phyloP scores from a whole-genome alignment of 2,329 filamentous ascomycete genomes.

The Pseudogymnoascus sp. region DNA sequence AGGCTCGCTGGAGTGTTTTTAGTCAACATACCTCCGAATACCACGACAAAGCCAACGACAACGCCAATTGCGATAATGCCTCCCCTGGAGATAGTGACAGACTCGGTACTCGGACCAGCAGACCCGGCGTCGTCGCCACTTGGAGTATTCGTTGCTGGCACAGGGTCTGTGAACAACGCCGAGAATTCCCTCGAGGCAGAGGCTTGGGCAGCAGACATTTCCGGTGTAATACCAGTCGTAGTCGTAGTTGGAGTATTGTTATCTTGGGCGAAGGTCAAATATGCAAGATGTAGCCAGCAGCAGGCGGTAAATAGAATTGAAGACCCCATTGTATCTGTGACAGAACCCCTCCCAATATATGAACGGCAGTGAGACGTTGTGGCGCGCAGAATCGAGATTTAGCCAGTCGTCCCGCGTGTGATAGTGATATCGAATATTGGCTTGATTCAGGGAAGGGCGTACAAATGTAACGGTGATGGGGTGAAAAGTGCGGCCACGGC shows the following conservation, averaged over 20 bases:
- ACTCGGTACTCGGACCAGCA: constrained; percentile 50
- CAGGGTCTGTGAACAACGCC: constrained; percentile 20
- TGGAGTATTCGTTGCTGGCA: constrained; percentile 12
- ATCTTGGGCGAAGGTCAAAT: constrained; percentile 1
- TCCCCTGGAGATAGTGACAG: constrained; percentile 56
- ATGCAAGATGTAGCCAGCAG: constrained; percentile 7
- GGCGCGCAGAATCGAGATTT: background rate
- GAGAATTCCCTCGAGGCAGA: constrained; percentile 25
- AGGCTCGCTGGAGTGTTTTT: background rate
- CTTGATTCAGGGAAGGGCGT: background rate
- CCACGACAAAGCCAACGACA: constrained; percentile 56
- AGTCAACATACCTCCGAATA: constrained; percentile 56
- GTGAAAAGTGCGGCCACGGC: background rate
- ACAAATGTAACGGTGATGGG: constrained; percentile 3
- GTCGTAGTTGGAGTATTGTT: background rate
- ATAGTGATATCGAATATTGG: background rate
- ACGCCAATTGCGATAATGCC: constrained; percentile 68
- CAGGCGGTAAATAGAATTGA: constrained; percentile 7
- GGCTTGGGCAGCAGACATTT: constrained; percentile 5
- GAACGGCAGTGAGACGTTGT: background rate
- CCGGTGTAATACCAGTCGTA: background rate
- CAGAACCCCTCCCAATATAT: background rate
- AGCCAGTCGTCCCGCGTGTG: background rate
- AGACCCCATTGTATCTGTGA: background rate
- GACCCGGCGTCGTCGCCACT: constrained; percentile 46